A percentile compares a stretch with the other conserved stretches of the same genome.
These are phyloP conservation scores for Kwoniella shivajii DNA, from an alignment of 1,284 basidiomycete species.

Conservation along the genomic window DNA sequence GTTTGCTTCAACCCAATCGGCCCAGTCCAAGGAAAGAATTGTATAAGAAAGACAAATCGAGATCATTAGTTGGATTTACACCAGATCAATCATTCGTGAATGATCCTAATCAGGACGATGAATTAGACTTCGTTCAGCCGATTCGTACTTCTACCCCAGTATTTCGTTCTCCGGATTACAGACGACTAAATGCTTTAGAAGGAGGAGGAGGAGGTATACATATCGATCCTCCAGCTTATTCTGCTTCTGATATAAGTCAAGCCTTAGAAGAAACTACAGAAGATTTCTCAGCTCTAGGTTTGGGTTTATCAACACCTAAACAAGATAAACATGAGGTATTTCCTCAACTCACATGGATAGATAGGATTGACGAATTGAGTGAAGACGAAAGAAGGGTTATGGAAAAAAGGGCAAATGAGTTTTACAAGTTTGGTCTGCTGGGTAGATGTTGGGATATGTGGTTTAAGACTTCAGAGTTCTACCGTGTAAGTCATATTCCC, in stretches of 20 bases:
- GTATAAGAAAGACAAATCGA: conserved; percentile 1
- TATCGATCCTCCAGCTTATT: conserved; percentile 30
- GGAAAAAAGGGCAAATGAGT: conserved; percentile 44
- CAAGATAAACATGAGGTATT: neutral
- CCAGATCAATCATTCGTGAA: conserved; percentile 26
- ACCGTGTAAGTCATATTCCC: conserved; percentile 28
- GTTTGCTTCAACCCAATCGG: neutral
- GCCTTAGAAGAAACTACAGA: conserved; percentile 12
- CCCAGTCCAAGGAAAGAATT: conserved; percentile 16
- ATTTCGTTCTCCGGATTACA: conserved; percentile 3
- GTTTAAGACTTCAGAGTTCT: conserved; percentile 41
- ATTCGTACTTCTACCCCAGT: conserved; percentile 42
- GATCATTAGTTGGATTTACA: conserved; percentile 35
- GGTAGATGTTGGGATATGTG: conserved; percentile 51
- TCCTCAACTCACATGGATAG: conserved; percentile 1
- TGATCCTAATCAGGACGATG: conserved; percentile 26
- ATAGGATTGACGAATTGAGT: conserved; percentile 13
- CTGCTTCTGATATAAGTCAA: conserved; percentile 31
- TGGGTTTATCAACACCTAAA: conserved; percentile 14
- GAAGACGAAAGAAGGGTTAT: conserved; percentile 20
- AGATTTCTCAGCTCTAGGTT: conserved; percentile 15
- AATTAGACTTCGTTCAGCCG: conserved; percentile 27
- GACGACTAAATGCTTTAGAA: neutral
- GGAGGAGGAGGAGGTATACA: neutral
- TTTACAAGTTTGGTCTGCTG: conserved; percentile 42